Evolutionary conservation across 2,329 filamentous ascomycete species (phyloP).

Genomic region (Epichloe uncinata): DNA sequence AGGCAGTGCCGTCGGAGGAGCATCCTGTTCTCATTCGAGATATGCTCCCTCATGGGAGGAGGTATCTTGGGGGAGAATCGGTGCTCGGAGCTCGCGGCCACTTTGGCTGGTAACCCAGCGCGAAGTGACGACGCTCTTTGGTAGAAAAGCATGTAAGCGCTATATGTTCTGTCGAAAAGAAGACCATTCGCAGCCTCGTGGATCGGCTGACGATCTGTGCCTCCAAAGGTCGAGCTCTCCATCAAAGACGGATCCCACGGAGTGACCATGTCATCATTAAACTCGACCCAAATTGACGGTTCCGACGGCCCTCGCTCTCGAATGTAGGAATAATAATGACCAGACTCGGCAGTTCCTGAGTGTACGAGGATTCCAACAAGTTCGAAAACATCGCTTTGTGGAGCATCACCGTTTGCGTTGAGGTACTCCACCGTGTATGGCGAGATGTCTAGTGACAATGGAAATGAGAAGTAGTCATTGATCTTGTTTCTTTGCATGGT

Average conservation of each 20-base stretch:
- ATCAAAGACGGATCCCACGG: conserved; percentile 63
- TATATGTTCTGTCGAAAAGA: conserved; percentile 57
- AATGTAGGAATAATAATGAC: conserved; percentile 95
- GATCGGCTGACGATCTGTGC: conserved; percentile 37
- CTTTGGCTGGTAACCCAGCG: conserved; percentile 8
- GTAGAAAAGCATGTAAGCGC: conserved; percentile 97
- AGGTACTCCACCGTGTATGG: conserved; percentile 83
- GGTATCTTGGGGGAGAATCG: conserved; percentile 31
- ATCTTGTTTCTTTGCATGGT: conserved; percentile 80
- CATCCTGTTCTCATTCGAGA: conserved; percentile 58
- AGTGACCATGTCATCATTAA: conserved; percentile 79
- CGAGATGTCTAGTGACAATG: conserved; percentile 68
- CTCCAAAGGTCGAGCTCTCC: conserved; percentile 69
- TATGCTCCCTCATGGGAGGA: conserved; percentile 38
- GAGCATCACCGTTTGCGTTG: conserved; percentile 39
- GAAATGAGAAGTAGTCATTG: conserved; percentile 89
- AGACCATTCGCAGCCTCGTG: conserved; percentile 29
- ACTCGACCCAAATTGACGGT: conserved; percentile 63
- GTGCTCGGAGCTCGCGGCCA: not conserved
- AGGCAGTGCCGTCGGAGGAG: conserved; percentile 67
- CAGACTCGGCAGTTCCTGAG: conserved; percentile 81
- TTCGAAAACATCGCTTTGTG: conserved; percentile 66
- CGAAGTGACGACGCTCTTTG: conserved; percentile 60
- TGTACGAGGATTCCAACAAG: conserved; percentile 93
- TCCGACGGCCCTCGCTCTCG: conserved; percentile 54